Evolutionary conservation across 345 rosid species (phyloP), one percentile per base, ranked within the genome.

Genomic region (Acer campestre): DNA sequence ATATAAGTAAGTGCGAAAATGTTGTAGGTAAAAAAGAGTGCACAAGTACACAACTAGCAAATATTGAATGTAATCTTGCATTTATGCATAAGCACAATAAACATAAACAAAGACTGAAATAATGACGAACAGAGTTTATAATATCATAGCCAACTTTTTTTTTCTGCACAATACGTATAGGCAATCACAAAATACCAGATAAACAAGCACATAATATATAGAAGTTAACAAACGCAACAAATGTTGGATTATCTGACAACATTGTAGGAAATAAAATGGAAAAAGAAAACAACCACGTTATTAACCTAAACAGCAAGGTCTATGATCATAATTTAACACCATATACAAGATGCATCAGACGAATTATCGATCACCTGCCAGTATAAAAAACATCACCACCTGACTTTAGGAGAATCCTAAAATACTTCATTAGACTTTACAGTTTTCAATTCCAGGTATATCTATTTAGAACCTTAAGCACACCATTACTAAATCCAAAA

Each of bases 1-100:
- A 79, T n/a, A 73, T 31, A n/a, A 75, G 61, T 62, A 76, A 38
- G 75, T 58, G 51, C 7, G 12, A 80, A 64, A 73, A 56, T 59
- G 63, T 18, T 56, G 22, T 64, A 40, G 58, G 61, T 38, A 35
- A 77, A 61, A 58, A 35, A 13, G 31, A 46, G 40, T 10, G 10
- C 35, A 23, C 29, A 31, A n/a, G n/a, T 68, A 6, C 16, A 44
- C 18, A 67, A 23, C 68, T 9, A n/a, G 53, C 18, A 67, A 77
- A 18, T 68, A 25, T 25, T 18, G 23, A 23, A 63, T 35, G 49
- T 2, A 25, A 16, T 16, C 27, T 38, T 4, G 29, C 53, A 42
- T 38, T 10, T 40, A 11, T n/a, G 27, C 29, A n/a, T 67, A 38
- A 67, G 71, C 10, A 68, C 5, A 46, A 68, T 68, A 44, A 22